Evolutionary conservation across 148 eudicot genomes (phyloP).

Genomic region (Vaccinium myrtillus): DNA sequence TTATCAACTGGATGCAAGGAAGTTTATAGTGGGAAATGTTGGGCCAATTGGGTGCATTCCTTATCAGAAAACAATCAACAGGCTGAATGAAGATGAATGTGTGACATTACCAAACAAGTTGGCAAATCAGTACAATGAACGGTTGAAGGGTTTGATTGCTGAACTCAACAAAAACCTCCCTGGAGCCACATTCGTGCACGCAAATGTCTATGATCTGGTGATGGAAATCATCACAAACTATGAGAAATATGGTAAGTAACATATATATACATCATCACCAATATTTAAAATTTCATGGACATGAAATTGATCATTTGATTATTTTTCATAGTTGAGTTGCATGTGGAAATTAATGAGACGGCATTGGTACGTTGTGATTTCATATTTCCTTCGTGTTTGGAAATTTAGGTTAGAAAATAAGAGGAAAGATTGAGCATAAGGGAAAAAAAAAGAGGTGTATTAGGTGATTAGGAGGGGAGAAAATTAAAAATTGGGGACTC

Average conservation of each 20-base stretch:
- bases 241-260: constrained; percentile 58
- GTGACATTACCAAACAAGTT: constrained; percentile 78
- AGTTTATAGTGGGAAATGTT: constrained; percentile 77
- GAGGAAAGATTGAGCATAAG: too few species aligned
- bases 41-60: constrained; percentile 98
- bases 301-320: background rate
- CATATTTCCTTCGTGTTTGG: background rate
- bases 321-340: background rate
- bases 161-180: constrained; percentile 55
- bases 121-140: constrained; percentile 74
- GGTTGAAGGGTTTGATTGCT: constrained; percentile 58
- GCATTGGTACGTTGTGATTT: background rate
- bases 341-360: background rate
- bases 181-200: constrained; percentile 79
- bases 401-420: background rate
- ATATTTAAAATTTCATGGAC: background rate
- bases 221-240: constrained; percentile 86
- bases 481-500: too few species aligned
- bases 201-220: constrained; percentile 82
- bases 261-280: background rate
- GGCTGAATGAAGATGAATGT: constrained; percentile 59
- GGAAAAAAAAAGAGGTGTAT: too few species aligned
- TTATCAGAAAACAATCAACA: constrained; percentile 85
- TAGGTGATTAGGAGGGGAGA: too few species aligned
- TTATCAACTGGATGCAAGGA: constrained; percentile 78